Base-by-base conservation (phyloP, 2,329 filamentous ascomycete genomes). In the Penicillium sp. region DNA sequence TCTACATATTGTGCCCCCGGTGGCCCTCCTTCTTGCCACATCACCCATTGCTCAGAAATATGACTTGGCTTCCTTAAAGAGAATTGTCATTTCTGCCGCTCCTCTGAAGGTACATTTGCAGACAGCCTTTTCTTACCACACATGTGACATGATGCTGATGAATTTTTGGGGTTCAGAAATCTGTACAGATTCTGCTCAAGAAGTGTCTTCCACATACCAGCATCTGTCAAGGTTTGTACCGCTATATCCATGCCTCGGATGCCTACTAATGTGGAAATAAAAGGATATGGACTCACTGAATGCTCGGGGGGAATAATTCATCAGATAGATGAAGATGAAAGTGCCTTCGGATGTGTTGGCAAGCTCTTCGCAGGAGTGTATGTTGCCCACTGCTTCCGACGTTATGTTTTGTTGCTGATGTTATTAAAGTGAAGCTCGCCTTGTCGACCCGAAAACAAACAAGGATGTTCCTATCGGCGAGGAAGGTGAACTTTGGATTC, bases 401-500 rank as follows among this genome's bases (percentile, higher is more conserved):
- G 41, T 55, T 17, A 21, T 32, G 41, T n/a, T 12, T 24, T 5
- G 18, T 33, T 36, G 18, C 24, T 50, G 17, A 50, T 32, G 15
- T 40, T 15, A 34, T 24, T 17, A 23, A 10, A 61, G 56, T 4
- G 54, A 61, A 36, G 56, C 30, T 23, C 56, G 56, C 15, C 44
- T 61, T 21, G 58, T 61, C 13, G 54, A 59, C 42, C 56, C 59
- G 3, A 55, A 49, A 10, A 58, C 56, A 30, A 39, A 47, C 34
- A 32, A 36, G 17, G 56, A 61, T 13, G 56, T 56, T 21, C 15
- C 45, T 10, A 10, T 41, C 4, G 59, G 56, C 4, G 49, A 61
- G 27, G 59, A 59, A 39, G 59, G 59, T 24, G 59, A 61, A 41
- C 44, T 61, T 3, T 61, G 56, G 56, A 23, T 61, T 17, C 59